Base-by-base conservation (phyloP, 169 alveolate genomes). In the Theileria parva region DNA sequence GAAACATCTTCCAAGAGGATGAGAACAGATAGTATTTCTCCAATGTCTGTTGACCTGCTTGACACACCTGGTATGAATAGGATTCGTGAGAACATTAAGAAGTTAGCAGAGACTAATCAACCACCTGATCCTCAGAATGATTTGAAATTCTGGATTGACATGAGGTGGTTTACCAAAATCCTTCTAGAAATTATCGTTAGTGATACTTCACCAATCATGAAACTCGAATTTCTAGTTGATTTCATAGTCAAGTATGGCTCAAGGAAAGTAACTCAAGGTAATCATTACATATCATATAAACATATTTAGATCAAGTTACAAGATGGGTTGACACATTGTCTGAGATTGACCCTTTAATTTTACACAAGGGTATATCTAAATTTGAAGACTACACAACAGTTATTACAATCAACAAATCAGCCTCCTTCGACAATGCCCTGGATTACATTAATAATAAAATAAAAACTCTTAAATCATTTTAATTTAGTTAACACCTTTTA, bases 11-110 rank as follows among this genome's bases (percentile, higher is more conserved):
- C 59, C 6, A 80, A 80, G 50, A 4, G 88, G 15, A 7, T 23
- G 69, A 27, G 79, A 57, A 79, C 74, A 2, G 72, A 48, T 23
- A 12, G 65, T 63, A 60, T 80, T 77, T 66, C 72, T 21, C 81
- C 88, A 50, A 25, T 80, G 71, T 15, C 77, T 9, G 65, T 70
- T 17, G 88, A 72, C 27, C 76, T 80, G 53, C 78, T 80, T 32
- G 88, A 80, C 48, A 80, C 88, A 0, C 88, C 88, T 17, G 88
- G 88, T 15, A 80, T 80, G 88, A 74, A 81, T 21, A 77, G 88
- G 66, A 80, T 80, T 53, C 65, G 84, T 72, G 83, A 80, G 19
- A 80, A 74, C 61, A 74, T 81, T 0, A 74, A 57, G 67, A 59
- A 79, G 17, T 32, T 72, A 11, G 51, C 30, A 1, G 67, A 21